Evolutionary conservation across 2,329 filamentous ascomycete species (phyloP).

Genomic region (Venturia pyrina): DNA sequence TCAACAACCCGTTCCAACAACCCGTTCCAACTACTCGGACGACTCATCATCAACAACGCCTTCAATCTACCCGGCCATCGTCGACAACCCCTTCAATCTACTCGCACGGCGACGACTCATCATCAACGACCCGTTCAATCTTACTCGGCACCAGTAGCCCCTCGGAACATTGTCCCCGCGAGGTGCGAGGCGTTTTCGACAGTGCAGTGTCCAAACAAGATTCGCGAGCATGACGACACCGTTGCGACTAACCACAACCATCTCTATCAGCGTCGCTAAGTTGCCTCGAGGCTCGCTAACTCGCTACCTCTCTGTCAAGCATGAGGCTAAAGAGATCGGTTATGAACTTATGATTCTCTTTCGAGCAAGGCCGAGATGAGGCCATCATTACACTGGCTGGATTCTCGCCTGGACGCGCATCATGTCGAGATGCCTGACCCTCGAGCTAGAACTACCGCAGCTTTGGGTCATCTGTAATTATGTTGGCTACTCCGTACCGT

Average conservation of each 20-base stretch:
- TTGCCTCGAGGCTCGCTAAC: background rate
- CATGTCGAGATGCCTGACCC: background rate
- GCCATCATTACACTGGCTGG: background rate
- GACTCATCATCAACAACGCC: too few species aligned
- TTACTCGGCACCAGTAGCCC: too few species aligned
- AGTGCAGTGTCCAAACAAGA: too few species aligned
- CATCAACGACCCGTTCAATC: too few species aligned
- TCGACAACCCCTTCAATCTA: background rate
- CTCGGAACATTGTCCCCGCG: too few species aligned
- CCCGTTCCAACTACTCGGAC: background rate
- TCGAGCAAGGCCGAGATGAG: background rate
- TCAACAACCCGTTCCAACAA: too few species aligned
- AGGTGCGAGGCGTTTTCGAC: too few species aligned
- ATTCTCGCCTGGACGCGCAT: background rate
- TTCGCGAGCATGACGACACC: too few species aligned
- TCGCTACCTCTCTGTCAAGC: background rate
- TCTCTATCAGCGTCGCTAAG: background rate
- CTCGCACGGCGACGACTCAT: too few species aligned
- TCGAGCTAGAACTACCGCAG: background rate
- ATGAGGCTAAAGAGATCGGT: background rate
- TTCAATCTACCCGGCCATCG: too few species aligned
- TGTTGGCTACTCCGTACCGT: background rate
- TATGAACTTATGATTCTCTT: background rate
- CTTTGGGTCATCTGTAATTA: background rate
- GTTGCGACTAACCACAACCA: background rate